Conservation (phyloP, 148 eudicot species). For the Chenopodium berlandieri region DNA sequence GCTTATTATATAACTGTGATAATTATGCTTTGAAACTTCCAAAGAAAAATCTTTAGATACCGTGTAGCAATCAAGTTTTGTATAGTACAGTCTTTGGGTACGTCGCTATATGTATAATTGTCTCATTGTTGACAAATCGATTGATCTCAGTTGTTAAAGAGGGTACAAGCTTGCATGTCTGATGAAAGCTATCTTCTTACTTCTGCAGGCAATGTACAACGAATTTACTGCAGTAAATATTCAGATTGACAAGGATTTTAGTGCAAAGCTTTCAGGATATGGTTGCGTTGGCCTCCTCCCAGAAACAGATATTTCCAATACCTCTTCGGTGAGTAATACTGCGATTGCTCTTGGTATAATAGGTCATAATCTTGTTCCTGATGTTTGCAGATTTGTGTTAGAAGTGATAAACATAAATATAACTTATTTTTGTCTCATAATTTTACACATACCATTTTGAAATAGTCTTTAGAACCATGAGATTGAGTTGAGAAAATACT, state of each 20-base stretch:
- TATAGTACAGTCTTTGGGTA: background rate
- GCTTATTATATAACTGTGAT: background rate
- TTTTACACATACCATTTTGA: background rate
- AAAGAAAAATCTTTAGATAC: background rate
- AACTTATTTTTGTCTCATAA: background rate
- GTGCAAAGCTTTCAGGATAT: constrained; percentile 93
- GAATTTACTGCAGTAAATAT: constrained; percentile 91
- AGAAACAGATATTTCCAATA: constrained; percentile 52
- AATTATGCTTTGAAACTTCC: background rate
- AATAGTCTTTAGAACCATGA: background rate
- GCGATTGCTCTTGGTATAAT: constrained; percentile 2
- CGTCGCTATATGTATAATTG: background rate
- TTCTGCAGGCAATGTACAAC: constrained; percentile 83
- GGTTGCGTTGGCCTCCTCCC: constrained; percentile 79
- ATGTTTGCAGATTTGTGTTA: background rate
- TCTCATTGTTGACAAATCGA: background rate
- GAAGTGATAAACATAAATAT: background rate
- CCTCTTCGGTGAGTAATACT: constrained; percentile 56
- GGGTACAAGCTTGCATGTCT: background rate
- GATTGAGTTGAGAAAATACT: background rate
- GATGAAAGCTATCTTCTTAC: background rate
- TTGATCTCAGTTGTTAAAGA: background rate
- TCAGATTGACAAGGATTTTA: constrained; percentile 93
- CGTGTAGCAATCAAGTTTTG: background rate
- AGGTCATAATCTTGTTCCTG: background rate